A percentile compares a stretch with the other conserved stretches of the same genome.
These are phyloP conservation scores for Candida sp. DNA, from an alignment of 1,139 yeast species.

Conservation along the genomic window DNA sequence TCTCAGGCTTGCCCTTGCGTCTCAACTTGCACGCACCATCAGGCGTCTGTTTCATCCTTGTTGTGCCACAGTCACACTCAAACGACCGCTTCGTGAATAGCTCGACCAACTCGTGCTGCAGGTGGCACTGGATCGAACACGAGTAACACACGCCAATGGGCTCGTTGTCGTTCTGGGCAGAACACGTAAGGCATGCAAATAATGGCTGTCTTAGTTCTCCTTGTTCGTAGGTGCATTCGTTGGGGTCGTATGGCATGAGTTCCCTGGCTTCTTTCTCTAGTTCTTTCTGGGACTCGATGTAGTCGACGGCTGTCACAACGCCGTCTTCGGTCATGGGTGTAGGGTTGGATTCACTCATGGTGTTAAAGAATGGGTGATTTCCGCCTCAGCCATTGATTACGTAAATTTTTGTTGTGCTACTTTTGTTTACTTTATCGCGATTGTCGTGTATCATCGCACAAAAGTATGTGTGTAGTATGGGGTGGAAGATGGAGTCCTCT, in stretches of 20 bases:
- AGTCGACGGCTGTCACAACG: slow-evolving; percentile 58
- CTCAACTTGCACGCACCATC: slow-evolving; percentile 71
- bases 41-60: slow-evolving; percentile 44
- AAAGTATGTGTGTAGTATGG: too few relatives aligned
- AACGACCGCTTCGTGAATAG: slow-evolving; percentile 79
- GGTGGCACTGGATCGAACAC: slow-evolving; percentile 94
- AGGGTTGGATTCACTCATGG: background rate
- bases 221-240: slow-evolving; percentile 72
- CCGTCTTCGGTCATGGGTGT: slow-evolving; percentile 12
- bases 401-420: too few relatives aligned
- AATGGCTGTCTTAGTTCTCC: slow-evolving; percentile 82
- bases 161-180: slow-evolving; percentile 27
- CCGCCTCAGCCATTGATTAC: too few relatives aligned
- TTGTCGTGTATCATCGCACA: too few relatives aligned
- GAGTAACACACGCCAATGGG: slow-evolving; percentile 87
- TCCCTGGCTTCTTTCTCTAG: slow-evolving; percentile 76
- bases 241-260: slow-evolving; percentile 89
- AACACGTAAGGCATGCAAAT: slow-evolving; percentile 87
- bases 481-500: too few relatives aligned
- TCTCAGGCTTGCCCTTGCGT: slow-evolving; percentile 16
- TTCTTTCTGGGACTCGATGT: slow-evolving; percentile 43
- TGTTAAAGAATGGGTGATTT: too few relatives aligned
- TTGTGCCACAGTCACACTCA: slow-evolving; percentile 95
- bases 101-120: slow-evolving; percentile 86
- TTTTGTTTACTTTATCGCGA: too few relatives aligned